A percentile compares a stretch with the other conserved stretches of the same genome.
Conservation (phyloP, 495 filamentous ascomycete species). For the Evansstolkia leycettana region DNA sequence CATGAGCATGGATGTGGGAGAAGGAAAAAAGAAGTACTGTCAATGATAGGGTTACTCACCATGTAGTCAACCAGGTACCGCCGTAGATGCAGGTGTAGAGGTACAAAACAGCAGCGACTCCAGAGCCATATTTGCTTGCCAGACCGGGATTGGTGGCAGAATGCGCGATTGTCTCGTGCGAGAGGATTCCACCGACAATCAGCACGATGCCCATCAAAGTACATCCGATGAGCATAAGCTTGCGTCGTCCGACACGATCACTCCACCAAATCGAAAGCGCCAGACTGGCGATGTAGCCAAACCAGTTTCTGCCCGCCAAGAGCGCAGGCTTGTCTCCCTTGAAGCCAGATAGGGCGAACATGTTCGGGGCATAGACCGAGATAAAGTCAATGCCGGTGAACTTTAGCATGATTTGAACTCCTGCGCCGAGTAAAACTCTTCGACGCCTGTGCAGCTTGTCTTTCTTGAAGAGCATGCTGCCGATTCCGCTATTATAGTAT, state of each 20-base stretch:
- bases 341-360: constrained; percentile 21
- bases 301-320: constrained; percentile 34
- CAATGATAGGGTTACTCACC: too few relatives aligned
- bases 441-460: constrained; percentile 20
- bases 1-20: constrained; percentile 23
- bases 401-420: constrained; percentile 36
- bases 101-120: constrained; percentile 31
- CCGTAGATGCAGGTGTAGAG: constrained; percentile 35
- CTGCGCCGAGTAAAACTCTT: constrained; percentile 32
- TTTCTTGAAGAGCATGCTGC: too few relatives aligned
- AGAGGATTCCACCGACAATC: constrained; percentile 9
- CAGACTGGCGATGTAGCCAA: constrained; percentile 31
- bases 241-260: constrained; percentile 10
- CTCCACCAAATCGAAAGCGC: constrained; percentile 22
- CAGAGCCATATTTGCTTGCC: constrained; percentile 9
- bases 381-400: constrained; percentile 29
- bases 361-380: constrained; percentile 14
- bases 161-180: constrained; percentile 6
- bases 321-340: constrained; percentile 24
- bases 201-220: constrained; percentile 8
- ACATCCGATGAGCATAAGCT: constrained; percentile 10
- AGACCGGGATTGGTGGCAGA: constrained; percentile 2
- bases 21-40: too few relatives aligned
- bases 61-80: constrained; percentile 34
- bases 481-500: too few relatives aligned